phyloP scores from a whole-genome alignment of 805 yeast species.

The Candida michaelii region DNA sequence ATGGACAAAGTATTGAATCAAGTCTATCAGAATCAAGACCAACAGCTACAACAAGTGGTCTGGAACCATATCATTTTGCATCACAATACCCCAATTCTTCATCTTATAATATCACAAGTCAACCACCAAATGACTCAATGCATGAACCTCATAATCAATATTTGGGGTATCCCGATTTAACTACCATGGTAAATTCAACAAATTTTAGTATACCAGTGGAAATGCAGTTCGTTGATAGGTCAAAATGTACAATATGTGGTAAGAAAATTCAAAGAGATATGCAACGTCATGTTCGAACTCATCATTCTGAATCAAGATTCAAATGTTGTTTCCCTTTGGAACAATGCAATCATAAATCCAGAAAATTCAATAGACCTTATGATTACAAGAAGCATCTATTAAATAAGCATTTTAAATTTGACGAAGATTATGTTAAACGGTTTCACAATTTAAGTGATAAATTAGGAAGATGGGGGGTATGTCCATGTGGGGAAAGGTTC shows the following conservation, averaged over 20 bases:
- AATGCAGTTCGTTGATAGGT: constrained; percentile 36
- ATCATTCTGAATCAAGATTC: constrained; percentile 56
- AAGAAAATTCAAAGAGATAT: constrained; percentile 58
- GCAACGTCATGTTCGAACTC: constrained; percentile 63
- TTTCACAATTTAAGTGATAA: constrained; percentile 55
- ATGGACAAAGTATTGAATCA: too few relatives aligned
- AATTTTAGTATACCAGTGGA: constrained; percentile 38
- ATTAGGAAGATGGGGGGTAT: constrained; percentile 49
- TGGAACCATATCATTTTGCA: not conserved
- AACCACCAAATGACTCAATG: too few relatives aligned
- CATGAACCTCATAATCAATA: not conserved
- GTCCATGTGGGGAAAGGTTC: constrained; percentile 42
- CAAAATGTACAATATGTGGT: constrained; percentile 52
- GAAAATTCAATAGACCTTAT: constrained; percentile 65
- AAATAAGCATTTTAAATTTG: constrained; percentile 59
- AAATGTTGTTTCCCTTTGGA: constrained; percentile 56
- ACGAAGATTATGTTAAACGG: constrained; percentile 42
- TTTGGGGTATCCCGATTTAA: constrained; percentile 33
- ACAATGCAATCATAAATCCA: constrained; percentile 58
- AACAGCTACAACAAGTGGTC: not conserved
- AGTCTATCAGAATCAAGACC: not conserved
- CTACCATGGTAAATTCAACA: constrained; percentile 37
- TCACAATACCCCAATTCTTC: not conserved
- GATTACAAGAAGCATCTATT: constrained; percentile 66
- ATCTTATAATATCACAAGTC: not conserved